Base-by-base conservation (phyloP, 2,329 filamentous ascomycete genomes). In the Beauveria varroae region DNA sequence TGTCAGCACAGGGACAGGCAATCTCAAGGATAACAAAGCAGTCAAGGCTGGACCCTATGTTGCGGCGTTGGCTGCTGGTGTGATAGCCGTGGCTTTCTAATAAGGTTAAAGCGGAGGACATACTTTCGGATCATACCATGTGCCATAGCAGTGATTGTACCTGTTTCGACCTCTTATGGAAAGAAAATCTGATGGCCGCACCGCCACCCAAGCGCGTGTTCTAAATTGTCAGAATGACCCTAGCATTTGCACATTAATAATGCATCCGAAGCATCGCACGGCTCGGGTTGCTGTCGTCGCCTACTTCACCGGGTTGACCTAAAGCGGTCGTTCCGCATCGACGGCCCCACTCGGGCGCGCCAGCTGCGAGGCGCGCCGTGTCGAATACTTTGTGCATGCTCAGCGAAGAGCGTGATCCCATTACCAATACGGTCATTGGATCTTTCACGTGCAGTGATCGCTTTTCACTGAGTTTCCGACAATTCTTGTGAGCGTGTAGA, bases 251-350 rank as follows among this genome's bases (percentile, higher is more conserved):
- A 49, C 2, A 50, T 57, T 50, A 57, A 22, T 50, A 50, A 40
- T 57, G 20, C 16, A 26, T 34, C 26, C 7, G 6, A 2, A 30
- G 18, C 34, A n/a, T 20, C 9, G 22, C 7, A 1, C n/a, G 9
- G 37, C 7, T 16, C 18, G 16, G 22, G 7, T 55, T 20, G 1
- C 28, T 18, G 34, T 51, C 50, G 12, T 14, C 4, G 30, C 14
- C 30, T 34, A 34, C 10, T 14, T 5, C 28, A 40, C 30, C 56
- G 56, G 56, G 24, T 8, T 59, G 56, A 12, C 56, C 47, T 18
- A 59, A 59, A 59, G 43, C 56, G 56, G 56, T 43, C 24, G 24
- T 37, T 59, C 56, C 56, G 56, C 46, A 51, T 16, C 8, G 1
- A 1, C 18, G 56, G 22, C 56, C 56, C 46, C 41, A 34, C 28